These are phyloP conservation scores for Sugiyamaella pinicola DNA, from an alignment of 1,139 yeast species.

Conservation along the genomic window DNA sequence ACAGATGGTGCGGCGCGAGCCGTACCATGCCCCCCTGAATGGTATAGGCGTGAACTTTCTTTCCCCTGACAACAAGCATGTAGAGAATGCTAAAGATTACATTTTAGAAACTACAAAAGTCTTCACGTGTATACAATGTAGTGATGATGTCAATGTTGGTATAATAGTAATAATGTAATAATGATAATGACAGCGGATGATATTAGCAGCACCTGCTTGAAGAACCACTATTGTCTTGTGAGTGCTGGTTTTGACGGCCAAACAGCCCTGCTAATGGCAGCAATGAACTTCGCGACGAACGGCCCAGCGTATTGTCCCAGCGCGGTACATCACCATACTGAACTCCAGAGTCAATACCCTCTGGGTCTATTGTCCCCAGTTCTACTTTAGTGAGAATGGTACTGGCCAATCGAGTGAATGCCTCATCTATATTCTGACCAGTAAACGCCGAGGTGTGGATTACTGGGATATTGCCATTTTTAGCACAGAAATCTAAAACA, in stretches of 20 bases:
- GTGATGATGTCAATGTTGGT: not conserved
- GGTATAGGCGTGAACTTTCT: too few relatives aligned
- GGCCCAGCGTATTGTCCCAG: slow-evolving; percentile 40
- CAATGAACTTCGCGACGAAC: slow-evolving; percentile 15
- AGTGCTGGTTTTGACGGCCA: slow-evolving; percentile 16
- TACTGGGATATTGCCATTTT: slow-evolving; percentile 42
- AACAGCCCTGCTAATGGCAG: slow-evolving; percentile 19
- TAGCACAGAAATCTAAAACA: slow-evolving; percentile 41
- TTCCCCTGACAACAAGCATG: too few relatives aligned
- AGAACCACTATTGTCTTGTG: slow-evolving; percentile 2
- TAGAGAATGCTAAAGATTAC: not conserved
- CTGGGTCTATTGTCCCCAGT: slow-evolving; percentile 50
- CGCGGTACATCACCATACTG: slow-evolving; percentile 51
- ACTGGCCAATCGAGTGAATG: slow-evolving; percentile 51
- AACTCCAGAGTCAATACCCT: slow-evolving; percentile 48
- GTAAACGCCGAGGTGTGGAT: slow-evolving; percentile 54
- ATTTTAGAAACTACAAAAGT: too few relatives aligned
- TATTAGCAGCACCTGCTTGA: slow-evolving; percentile 12
- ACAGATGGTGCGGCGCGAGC: slow-evolving; percentile 3
- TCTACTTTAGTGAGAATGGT: slow-evolving; percentile 50
- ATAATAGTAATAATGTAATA: not conserved
- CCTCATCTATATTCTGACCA: slow-evolving; percentile 63
- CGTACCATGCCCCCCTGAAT: not conserved
- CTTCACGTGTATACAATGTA: too few relatives aligned
- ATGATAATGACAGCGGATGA: not conserved